These are phyloP conservation scores for Komagataea norvegica DNA, from an alignment of 1,139 yeast species.

Conservation along the genomic window DNA sequence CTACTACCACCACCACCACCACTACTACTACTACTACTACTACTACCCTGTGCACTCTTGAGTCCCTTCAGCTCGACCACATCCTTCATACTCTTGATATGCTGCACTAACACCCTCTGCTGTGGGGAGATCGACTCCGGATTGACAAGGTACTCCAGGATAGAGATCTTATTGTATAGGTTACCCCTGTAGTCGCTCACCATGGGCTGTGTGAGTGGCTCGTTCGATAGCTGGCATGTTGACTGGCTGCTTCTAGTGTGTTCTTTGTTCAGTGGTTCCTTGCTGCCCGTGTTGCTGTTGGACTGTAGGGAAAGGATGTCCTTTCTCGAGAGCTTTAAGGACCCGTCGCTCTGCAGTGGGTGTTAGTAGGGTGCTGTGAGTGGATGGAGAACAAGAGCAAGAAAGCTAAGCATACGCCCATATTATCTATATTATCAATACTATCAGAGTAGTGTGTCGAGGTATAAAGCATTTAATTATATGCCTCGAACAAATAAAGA, in stretches of 20 bases:
- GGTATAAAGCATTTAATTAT: too few relatives aligned
- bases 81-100: constrained; percentile 47
- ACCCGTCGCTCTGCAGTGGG: constrained; percentile 39
- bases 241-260: too few relatives aligned
- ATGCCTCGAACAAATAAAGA: too few relatives aligned
- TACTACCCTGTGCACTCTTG: too few relatives aligned
- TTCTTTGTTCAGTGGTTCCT: too few relatives aligned
- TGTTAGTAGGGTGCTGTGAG: not conserved
- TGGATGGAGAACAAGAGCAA: too few relatives aligned
- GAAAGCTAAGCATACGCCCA: too few relatives aligned
- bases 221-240: constrained; percentile 39
- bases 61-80: constrained; percentile 38
- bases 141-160: constrained; percentile 52
- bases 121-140: constrained; percentile 29
- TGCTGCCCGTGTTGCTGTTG: too few relatives aligned
- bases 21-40: too few relatives aligned
- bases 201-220: constrained; percentile 42
- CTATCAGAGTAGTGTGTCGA: not conserved
- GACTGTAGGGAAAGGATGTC: constrained; percentile 30
- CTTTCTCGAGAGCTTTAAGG: constrained; percentile 43
- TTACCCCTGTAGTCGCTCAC: constrained; percentile 71
- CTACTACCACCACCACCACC: too few relatives aligned
- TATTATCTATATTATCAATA: too few relatives aligned
- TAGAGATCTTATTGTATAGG: constrained; percentile 63
- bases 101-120: constrained; percentile 33